Evolutionary conservation across 495 filamentous ascomycete genomes (phyloP), one percentile per base, ranked within the genome.

Genomic region (Neurospora sp.): DNA sequence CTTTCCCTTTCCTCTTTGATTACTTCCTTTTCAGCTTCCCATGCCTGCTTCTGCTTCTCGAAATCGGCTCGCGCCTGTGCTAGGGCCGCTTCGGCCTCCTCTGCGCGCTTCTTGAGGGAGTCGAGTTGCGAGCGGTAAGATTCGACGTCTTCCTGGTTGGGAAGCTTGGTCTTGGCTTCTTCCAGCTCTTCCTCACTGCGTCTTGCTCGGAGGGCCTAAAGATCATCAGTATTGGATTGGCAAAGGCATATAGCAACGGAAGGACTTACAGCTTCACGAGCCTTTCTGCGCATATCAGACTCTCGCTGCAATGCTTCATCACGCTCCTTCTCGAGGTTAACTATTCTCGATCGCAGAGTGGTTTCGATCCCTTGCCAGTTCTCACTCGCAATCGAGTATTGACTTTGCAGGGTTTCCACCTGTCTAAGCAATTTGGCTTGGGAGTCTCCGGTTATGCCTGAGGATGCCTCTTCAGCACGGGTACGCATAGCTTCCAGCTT

Each of bases 341-440:
- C 85, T 38, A 96, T 85, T 66, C 94, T 86, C 27, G 91, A 86
- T 42, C 93, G 86, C 66, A 98, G 82, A 1, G 92, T 94, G 14
- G 92, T 88, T 76, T 99, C 95, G 69, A 98, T 92, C 0, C 94
- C 92, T 74, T 98, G 94, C 96, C 96, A 99, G 79, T 98, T 99
- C 77, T 97, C 94, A 74, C 92, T 95, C 3, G 96, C 96, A 70
- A 94, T 89, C 0, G 93, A 91, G 81, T 99, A 97, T 81, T 99
- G 96, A 5, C 92, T 95, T 82, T 98, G 96, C 70, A 99, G 83
- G 3, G 93, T 98, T 85, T 99, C 96, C 39, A 98, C 90, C 82
- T 98, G 96, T 62, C 96, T 89, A 27, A 98, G 84, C 31, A 99
- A 85, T 79, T 98, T 97, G 31, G 91, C 93, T 76, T 97, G 94